Evolutionary conservation across 257 asterid genomes (phyloP).

Genomic region (Solanum rostratum): DNA sequence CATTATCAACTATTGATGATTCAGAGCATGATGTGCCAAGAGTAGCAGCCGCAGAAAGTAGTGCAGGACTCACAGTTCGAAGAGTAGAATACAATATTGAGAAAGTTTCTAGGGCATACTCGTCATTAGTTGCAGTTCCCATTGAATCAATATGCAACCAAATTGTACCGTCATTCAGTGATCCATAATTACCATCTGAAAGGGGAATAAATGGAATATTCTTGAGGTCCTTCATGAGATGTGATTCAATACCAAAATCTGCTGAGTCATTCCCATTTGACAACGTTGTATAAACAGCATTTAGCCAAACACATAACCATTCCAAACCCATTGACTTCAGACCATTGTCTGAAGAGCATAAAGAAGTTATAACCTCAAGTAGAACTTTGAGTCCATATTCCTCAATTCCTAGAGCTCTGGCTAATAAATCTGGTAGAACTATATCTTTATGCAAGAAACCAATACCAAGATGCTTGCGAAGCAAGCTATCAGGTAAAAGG

Average conservation of each 20-base stretch:
- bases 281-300: constrained; percentile 42
- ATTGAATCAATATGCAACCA: constrained; percentile 63
- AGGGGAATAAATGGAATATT: constrained; percentile 79
- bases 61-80: constrained; percentile 58
- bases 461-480: constrained; percentile 77
- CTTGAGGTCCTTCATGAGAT: constrained; percentile 38
- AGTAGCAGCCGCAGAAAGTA: constrained; percentile 51
- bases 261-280: constrained; percentile 20
- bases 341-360: constrained; percentile 46
- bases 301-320: constrained; percentile 79
- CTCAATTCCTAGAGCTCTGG: constrained; percentile 77
- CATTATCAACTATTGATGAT: constrained; percentile 36
- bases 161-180: constrained; percentile 56
- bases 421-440: constrained; percentile 67
- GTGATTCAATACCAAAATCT: constrained; percentile 31
- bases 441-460: constrained; percentile 75
- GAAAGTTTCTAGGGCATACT: constrained; percentile 42
- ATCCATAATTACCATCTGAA: constrained; percentile 60
- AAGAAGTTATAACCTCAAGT: constrained; percentile 42
- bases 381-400: constrained; percentile 75
- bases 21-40: constrained; percentile 32
- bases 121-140: constrained; percentile 33
- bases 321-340: constrained; percentile 56
- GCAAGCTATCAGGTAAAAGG: constrained; percentile 59
- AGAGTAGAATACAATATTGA: constrained; percentile 58